Percentiles rank a stretch among this genome's conserved stretches.
phyloP scores from a whole-genome alignment of 805 yeast species.

The Saccharomycopsis sp. region DNA sequence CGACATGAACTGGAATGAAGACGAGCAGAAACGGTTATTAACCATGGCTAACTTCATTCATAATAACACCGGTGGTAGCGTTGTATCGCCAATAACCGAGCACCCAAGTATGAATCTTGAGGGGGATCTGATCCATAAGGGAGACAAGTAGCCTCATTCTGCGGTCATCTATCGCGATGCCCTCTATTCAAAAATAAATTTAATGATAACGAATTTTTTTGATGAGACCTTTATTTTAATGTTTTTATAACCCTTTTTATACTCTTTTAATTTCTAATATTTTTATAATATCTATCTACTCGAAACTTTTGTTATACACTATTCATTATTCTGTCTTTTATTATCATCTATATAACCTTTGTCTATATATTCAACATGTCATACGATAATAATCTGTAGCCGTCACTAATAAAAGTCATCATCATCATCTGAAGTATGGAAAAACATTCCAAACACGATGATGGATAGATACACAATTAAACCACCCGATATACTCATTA shows the following conservation, averaged over 20 bases:
- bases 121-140: not conserved
- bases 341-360: too few species aligned
- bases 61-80: constrained; percentile 23
- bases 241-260: too few species aligned
- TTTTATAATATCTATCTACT: too few species aligned
- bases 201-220: not conserved
- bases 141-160: too few species aligned
- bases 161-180: too few species aligned
- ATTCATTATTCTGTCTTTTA: too few species aligned
- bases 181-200: not conserved
- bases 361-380: too few species aligned
- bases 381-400: too few species aligned
- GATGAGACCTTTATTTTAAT: too few species aligned
- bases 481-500: constrained; percentile 84
- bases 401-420: constrained; percentile 25
- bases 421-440: constrained; percentile 42
- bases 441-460: constrained; percentile 73
- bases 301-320: too few species aligned
- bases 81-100: constrained; percentile 4
- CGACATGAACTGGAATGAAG: constrained; percentile 31
- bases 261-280: too few species aligned
- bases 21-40: constrained; percentile 29
- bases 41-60: constrained; percentile 29
- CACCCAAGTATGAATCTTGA: not conserved
- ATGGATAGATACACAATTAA: constrained; percentile 74